These are phyloP conservation scores for Ramalina peruviana DNA, from an alignment of 495 filamentous ascomycete species.

Conservation along the genomic window DNA sequence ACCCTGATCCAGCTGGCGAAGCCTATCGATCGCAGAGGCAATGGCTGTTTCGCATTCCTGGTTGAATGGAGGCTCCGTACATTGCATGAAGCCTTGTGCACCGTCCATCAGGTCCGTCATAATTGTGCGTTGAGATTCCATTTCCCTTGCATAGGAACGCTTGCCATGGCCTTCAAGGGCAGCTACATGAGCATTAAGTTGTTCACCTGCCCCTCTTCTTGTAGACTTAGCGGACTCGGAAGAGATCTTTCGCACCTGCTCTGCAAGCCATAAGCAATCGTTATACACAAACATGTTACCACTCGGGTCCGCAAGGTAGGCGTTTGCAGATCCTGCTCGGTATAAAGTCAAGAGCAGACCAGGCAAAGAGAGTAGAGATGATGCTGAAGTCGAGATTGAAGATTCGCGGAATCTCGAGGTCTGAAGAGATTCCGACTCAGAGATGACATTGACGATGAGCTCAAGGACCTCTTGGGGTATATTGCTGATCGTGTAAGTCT, in stretches of 20 bases:
- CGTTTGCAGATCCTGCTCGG: conserved; percentile 68
- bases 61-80: conserved; percentile 46
- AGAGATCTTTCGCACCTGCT: conserved; percentile 48
- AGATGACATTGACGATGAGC: conserved; percentile 53
- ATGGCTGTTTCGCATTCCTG: conserved; percentile 59
- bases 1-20: conserved; percentile 51
- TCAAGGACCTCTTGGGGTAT: conserved; percentile 64
- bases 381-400: conserved; percentile 54
- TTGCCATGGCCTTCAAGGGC: conserved; percentile 66
- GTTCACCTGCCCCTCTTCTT: too few species aligned
- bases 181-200: conserved; percentile 53
- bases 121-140: conserved; percentile 72
- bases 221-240: conserved; percentile 1
- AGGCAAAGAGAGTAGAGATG: conserved; percentile 66
- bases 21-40: conserved; percentile 47
- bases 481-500: conserved; percentile 76
- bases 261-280: conserved; percentile 66
- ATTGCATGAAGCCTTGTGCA: conserved; percentile 48
- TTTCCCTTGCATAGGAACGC: conserved; percentile 73
- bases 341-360: conserved; percentile 81
- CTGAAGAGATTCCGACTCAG: conserved; percentile 51
- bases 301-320: conserved; percentile 52
- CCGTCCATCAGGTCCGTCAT: conserved; percentile 75
- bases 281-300: conserved; percentile 94
- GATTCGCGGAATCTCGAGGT: conserved; percentile 29